Evolutionary conservation across 169 alveolate species (phyloP).

Genomic region (Eimeria maxima): DNA sequence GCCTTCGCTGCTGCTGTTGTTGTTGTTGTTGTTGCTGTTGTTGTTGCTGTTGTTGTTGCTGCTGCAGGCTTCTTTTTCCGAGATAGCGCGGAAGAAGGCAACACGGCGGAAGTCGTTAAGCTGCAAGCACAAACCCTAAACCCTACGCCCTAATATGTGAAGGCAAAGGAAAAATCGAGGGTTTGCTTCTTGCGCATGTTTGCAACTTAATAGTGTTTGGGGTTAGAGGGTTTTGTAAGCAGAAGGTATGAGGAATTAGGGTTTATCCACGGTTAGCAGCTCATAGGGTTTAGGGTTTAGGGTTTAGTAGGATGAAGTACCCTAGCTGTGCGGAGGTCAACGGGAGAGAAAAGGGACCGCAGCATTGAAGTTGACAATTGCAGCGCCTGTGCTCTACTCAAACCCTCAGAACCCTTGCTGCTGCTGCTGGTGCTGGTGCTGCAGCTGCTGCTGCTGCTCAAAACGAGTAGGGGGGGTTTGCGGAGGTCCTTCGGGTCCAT

Average conservation of each 20-base stretch:
- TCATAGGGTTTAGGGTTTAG: background rate
- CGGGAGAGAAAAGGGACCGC: slow-evolving; percentile 83
- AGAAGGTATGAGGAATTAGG: too few species aligned
- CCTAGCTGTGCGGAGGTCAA: slow-evolving; percentile 74
- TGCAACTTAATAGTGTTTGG: background rate
- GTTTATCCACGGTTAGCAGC: background rate
- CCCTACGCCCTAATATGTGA: background rate
- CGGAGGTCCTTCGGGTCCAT: slow-evolving; percentile 83
- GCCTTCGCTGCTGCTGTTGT: background rate
- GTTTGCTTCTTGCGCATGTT: too few species aligned
- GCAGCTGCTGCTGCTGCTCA: slow-evolving; percentile 38
- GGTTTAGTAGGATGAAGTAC: background rate
- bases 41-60: background rate
- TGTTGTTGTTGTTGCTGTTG: background rate
- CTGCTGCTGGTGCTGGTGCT: slow-evolving; percentile 17
- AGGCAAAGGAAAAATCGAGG: background rate
- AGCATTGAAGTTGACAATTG: slow-evolving; percentile 77
- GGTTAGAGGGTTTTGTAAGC: too few species aligned
- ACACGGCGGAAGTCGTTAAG: slow-evolving; percentile 86
- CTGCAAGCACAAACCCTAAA: slow-evolving; percentile 28
- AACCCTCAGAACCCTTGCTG: background rate
- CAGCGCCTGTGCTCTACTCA: slow-evolving; percentile 55
- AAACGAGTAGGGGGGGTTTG: slow-evolving; percentile 17
- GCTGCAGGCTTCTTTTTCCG: background rate
- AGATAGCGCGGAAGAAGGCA: slow-evolving; percentile 71